These are phyloP conservation scores for Crinitomyces ghanaensis DNA, from an alignment of 805 yeast species.

Conservation along the genomic window DNA sequence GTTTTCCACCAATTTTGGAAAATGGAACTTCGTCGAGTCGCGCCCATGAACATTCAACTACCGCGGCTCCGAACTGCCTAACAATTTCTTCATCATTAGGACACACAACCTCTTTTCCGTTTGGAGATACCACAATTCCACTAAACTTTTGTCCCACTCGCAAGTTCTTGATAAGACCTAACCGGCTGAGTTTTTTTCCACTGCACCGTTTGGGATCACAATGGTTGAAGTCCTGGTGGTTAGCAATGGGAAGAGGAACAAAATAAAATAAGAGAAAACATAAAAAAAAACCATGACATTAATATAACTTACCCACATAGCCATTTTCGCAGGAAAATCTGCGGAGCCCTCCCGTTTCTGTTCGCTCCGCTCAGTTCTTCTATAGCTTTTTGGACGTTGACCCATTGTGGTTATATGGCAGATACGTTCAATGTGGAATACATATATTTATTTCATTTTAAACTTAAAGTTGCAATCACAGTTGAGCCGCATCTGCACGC, in stretches of 20 bases:
- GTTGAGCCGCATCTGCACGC: no score
- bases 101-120: slow-evolving; percentile 81
- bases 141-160: slow-evolving; percentile 89
- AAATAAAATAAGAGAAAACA: not conserved
- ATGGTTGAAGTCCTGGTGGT: slow-evolving; percentile 89
- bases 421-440: no score
- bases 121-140: slow-evolving; percentile 88
- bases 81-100: slow-evolving; percentile 75
- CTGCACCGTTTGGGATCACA: slow-evolving; percentile 97
- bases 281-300: not conserved
- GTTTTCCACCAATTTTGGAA: slow-evolving; percentile 77
- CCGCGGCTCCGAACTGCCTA: slow-evolving; percentile 82
- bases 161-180: slow-evolving; percentile 69
- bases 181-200: slow-evolving; percentile 83
- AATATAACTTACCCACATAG: slow-evolving; percentile 56
- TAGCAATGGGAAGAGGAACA: slow-evolving; percentile 1
- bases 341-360: no score
- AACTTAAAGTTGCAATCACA: no score
- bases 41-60: slow-evolving; percentile 98
- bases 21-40: slow-evolving; percentile 95
- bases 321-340: slow-evolving; percentile 70
- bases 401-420: no score
- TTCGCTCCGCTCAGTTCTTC: no score
- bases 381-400: no score
- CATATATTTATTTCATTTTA: no score